Base-by-base conservation (phyloP, 2,329 filamentous ascomycete species). In the Colletotrichum sp. region DNA sequence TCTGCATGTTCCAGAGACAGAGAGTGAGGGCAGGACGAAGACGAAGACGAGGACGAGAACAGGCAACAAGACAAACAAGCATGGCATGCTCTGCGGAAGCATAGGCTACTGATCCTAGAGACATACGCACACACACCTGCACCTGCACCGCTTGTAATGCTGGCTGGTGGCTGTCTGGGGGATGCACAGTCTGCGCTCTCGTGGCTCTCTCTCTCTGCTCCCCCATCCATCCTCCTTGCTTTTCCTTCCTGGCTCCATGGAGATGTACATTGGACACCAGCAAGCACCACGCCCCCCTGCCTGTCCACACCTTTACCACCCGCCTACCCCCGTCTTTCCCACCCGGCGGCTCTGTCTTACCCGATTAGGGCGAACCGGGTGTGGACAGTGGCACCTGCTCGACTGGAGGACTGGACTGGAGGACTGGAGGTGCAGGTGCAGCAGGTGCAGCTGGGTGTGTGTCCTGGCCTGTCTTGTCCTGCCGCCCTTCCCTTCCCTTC, bases 321-420 rank as follows among this genome's bases (percentile, higher is more conserved):
- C 59, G 29, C n/a, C 61, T 64, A 8, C 61, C 32, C 57, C 19
- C 25, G 15, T 34, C 39, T 57, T 76, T 76, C 55, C 69, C 73
- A 76, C 73, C 73, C 32, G 73, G 69, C 64, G 19, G 69, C 44
- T 29, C 70, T 76, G 44, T 25, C 72, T 67, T 76, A 61, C 68
- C 69, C 64, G 62, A 75, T 75, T 71, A 66, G 64, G 68, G 30
- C 68, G 71, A 27, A 78, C 74, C 59, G 11, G 77, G 22, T 68
- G 39, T 49, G 39, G 39, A 49, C 39, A 49, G 75, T 75, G 73
- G 73, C 69, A 72, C 70, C 69, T 72, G 69, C 49, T 44, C 22
- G 19, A 57, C 36, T 39, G 36, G 36, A 39, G 36, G 34, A 72
- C 69, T 30, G 36, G 34, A 72, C 69, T 30, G 32, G 32, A 32